Conservation (phyloP, 805 yeast species). For the Dipodascopsis tothii region DNA sequence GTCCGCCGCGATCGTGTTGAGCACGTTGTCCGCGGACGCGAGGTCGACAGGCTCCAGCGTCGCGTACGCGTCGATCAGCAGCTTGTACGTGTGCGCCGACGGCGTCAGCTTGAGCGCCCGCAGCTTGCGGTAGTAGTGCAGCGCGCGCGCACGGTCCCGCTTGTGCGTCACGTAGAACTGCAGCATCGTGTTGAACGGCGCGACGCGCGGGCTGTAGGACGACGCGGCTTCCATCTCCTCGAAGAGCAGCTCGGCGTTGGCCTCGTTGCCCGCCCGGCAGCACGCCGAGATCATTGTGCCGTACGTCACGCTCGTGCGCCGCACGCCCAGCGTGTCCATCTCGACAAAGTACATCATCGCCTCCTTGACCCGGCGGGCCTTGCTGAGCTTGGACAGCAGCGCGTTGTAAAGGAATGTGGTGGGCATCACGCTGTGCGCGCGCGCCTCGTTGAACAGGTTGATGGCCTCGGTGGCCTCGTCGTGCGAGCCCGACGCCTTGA, state of each 20-base stretch:
- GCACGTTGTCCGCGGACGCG: constrained; percentile 32
- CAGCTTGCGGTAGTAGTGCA: constrained; percentile 29
- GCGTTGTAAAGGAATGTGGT: constrained; percentile 33
- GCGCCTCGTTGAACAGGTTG: constrained; percentile 30
- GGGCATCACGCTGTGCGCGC: constrained; percentile 25
- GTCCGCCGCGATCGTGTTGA: constrained; percentile 29
- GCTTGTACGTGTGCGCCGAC: constrained; percentile 35
- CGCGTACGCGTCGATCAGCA: constrained; percentile 34
- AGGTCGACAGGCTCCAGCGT: constrained; percentile 31
- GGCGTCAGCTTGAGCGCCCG: constrained; percentile 25
- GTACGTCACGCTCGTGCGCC: constrained; percentile 31
- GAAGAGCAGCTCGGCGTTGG: constrained; percentile 29
- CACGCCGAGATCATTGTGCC: constrained; percentile 36
- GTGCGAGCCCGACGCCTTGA: constrained; percentile 25
- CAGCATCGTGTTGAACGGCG: constrained; percentile 36
- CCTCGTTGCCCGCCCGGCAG: constrained; percentile 33
- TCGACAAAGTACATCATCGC: constrained; percentile 30
- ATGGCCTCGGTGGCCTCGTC: constrained; percentile 33
- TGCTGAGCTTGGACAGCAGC: constrained; percentile 32
- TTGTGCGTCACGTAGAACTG: constrained; percentile 33
- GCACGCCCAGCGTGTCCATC: constrained; percentile 28
- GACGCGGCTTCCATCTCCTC: constrained; percentile 32
- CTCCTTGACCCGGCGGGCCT: constrained; percentile 32
- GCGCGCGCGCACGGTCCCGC: constrained; percentile 31
- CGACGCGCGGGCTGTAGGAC: constrained; percentile 29